A percentile compares a stretch with the other conserved stretches of the same genome.
Conservation (phyloP, 352 stramenopile species). For the Vaucheria bursata region DNA sequence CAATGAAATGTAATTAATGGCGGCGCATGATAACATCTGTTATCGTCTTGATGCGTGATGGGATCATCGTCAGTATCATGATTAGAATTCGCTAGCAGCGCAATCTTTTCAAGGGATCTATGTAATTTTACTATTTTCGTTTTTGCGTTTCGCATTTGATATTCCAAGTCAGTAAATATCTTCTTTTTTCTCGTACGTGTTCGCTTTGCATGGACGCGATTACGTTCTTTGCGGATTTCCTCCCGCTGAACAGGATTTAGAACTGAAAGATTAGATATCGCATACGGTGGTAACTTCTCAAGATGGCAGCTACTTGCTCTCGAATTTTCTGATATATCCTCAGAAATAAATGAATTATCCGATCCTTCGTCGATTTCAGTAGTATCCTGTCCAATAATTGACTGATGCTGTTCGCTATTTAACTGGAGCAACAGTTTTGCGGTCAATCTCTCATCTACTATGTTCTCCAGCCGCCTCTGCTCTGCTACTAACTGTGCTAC, state of each 20-base stretch:
- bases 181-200: conserved; percentile 49
- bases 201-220: conserved; percentile 51
- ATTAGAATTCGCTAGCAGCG: too few species aligned
- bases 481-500: conserved; percentile 46
- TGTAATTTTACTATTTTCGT: too few species aligned
- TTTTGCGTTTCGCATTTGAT: too few species aligned
- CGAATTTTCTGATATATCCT: background rate
- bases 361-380: background rate
- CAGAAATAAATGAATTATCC: background rate
- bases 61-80: too few species aligned
- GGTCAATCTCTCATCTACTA: conserved; percentile 46
- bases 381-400: too few species aligned
- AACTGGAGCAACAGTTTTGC: conserved; percentile 49
- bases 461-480: conserved; percentile 36
- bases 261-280: conserved; percentile 28
- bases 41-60: too few species aligned
- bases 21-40: too few species aligned
- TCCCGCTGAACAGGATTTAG: conserved; percentile 48
- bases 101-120: too few species aligned
- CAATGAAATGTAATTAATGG: too few species aligned
- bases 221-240: conserved; percentile 47
- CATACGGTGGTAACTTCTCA: conserved; percentile 7
- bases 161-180: background rate
- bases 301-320: background rate
- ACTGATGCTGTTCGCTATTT: conserved; percentile 12